Percentiles rank a stretch among this genome's conserved stretches.
Evolutionary conservation across 164 flowering plant species (phyloP).

Genomic region (Annona squamosa): DNA sequence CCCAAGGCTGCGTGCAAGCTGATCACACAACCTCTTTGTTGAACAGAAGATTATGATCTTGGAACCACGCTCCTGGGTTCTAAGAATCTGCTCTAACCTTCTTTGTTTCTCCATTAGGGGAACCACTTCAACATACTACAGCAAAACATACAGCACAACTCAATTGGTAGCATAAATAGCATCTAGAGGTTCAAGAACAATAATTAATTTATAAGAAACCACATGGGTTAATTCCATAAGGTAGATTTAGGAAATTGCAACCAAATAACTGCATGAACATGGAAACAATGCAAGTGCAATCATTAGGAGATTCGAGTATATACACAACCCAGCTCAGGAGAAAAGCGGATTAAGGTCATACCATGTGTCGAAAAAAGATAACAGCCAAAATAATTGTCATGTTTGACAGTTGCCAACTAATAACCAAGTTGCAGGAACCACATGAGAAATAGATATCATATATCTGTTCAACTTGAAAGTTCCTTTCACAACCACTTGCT

Average conservation of each 20-base stretch:
- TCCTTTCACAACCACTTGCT: neutral
- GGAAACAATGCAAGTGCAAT: neutral
- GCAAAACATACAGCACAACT: neutral
- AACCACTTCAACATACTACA: slow-evolving; percentile 86
- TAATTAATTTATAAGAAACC: neutral
- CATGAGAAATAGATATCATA: neutral
- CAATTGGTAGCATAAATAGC: neutral
- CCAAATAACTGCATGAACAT: neutral
- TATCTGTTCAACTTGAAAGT: neutral
- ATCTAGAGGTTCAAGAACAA: neutral
- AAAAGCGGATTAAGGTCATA: neutral
- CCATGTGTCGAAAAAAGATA: neutral
- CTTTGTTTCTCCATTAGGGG: slow-evolving; percentile 78
- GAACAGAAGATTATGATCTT: slow-evolving; percentile 80
- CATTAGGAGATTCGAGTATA: neutral
- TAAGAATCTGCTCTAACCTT: slow-evolving; percentile 83
- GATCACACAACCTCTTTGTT: slow-evolving; percentile 82
- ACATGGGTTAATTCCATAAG: neutral
- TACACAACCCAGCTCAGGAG: neutral
- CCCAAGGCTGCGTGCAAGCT: slow-evolving; percentile 71
- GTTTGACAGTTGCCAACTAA: neutral
- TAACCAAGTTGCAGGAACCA: too few species aligned
- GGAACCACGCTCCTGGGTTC: slow-evolving; percentile 77
- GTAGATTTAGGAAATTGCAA: neutral
- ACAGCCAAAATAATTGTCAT: neutral